Evolutionary conservation across 805 yeast species (phyloP), one percentile per base, ranked within the genome.

Genomic region (Kodamaea fukazawae): DNA sequence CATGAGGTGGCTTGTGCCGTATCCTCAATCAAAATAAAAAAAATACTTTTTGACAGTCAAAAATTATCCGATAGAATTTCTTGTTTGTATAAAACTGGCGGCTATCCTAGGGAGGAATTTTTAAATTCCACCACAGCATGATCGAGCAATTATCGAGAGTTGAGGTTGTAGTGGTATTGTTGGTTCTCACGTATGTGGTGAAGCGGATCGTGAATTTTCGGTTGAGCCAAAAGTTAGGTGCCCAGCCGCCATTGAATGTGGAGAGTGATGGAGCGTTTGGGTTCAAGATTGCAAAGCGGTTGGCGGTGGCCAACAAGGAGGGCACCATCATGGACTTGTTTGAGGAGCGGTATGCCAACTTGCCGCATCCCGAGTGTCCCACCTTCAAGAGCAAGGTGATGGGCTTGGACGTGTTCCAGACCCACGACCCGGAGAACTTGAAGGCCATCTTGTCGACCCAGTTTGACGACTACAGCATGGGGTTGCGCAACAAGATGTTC

Each of bases 401-500:
- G 31, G 48, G 47, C 12, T 17, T 40, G 25, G 44, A 41, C 20
- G 27, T 37, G 13, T 27, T 37, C 38, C 31, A 27, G 10, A 53
- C 58, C 17, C 44, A 42, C 4, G 56, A 53, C 34, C 55, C 56
- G 1, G 58, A 50, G 27, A 53, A 52, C 34, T 43, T 53, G 34
- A 53, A 53, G 44, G 56, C 55, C 8, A 16, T 53, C 13, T 43
- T 52, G 26, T 49, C 53, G 3, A 53, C 55, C 3, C 56, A 53
- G 36, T 51, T 53, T 43, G 45, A 49, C 18, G 55, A 50, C 36
- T 53, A 50, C 34, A 44, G 34, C 26, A 41, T 53, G 16, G 58
- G 58, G 2, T 27, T 47, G 6, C 47, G 56, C 14, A 45, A 49
- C 39, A 32, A 45, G 14, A 47, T 42, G 31, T 46, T 50, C 36